Evolutionary conservation across 1,284 basidiomycete species (phyloP), one percentile per base, ranked within the genome.

Genomic region (Rhodofomes roseus): DNA sequence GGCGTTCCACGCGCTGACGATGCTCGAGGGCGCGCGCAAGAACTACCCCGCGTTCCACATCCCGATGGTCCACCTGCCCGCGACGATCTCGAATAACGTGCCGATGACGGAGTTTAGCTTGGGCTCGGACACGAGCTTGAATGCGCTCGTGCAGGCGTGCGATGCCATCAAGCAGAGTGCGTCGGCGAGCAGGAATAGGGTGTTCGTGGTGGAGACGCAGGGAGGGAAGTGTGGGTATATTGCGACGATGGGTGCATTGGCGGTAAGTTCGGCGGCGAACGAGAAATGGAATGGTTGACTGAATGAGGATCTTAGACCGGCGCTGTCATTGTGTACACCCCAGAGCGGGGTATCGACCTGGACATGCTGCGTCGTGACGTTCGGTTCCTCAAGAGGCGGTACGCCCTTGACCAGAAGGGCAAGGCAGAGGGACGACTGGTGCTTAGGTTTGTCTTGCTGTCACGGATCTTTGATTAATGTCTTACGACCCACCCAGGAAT

Each of bases 131-230:
- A 99, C 96, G 36, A 93, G 92, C 72, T 79, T 99, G 80, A 98
- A 98, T 71, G 95, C 95, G 1, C 81, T 99, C n/a, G 95, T 98
- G 40, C 91, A 95, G 62, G 96, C 97, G 2, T 98, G 96, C 71
- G 97, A 99, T 76, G 90, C 95, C 34, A 97, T 99, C 77, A 97
- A 96, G 79, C 97, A 99, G 81, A 95, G 92, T 68, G 96, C 97
- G 5, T 93, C 92, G 55, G 96, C 96, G 6, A 96, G 93, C 68
- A 78, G 96, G 64, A 96, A 98, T 74, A 81, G 96, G 52, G 96
- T 98, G 57, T 99, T 99, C 72, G 92, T 99, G 1, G 94, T 99
- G 27, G 96, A 99, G 78, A 98, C 96, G 0, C 97, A 99, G 75
- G 96, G 97, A 58, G 96, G 96, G 37, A 90, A 90, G 76, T 97